Evolutionary conservation across 1,139 yeast genomes (phyloP), one percentile per base, ranked within the genome.

Genomic region (Pneumocystis jirovecii): DNA sequence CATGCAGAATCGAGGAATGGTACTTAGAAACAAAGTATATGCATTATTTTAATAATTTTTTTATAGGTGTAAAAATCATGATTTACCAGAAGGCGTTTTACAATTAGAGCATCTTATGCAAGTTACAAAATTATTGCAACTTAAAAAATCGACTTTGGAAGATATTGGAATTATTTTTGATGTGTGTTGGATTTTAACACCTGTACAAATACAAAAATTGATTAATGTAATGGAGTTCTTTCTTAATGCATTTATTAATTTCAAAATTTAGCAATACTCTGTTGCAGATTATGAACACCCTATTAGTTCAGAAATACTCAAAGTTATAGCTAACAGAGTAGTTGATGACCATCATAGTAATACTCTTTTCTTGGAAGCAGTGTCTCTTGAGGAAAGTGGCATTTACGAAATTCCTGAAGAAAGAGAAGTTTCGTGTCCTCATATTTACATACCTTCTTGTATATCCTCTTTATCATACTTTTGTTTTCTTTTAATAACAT

Each of bases 1-100:
- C 91, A 65, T 93, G 98, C 6, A 83, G 98, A 73, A 82, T 95
- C 72, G 97, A 91, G 76, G 99, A 95, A 78, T 95, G 98, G 98
- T 60, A 60, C 3, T 39, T 25, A 25, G 17, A 21, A 60, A 29
- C 10, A n/a, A 31, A 21, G 25, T 8, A 39, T 10, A 37, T 37
- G 7, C 15, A 7, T 25, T 25, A 4, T 40, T 25, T 6, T 37
- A 19, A 7, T 6, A 21, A 10, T 15, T 50, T 50, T 50, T 25
- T 25, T 25, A 12, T 39, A 60, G 61, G 61, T 93, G 98, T 77
- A 93, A 90, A 77, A 85, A 93, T 4, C 97, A 93, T 75, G 95
- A 88, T 67, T 84, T 95, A 70, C 87, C 89, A 65, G 96, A 91
- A 74, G 96, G 96, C 4, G 83, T 93, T n/a, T 83, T 86, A 59